Conservation (phyloP, 257 asterid species). For the Solanum boliviense region DNA sequence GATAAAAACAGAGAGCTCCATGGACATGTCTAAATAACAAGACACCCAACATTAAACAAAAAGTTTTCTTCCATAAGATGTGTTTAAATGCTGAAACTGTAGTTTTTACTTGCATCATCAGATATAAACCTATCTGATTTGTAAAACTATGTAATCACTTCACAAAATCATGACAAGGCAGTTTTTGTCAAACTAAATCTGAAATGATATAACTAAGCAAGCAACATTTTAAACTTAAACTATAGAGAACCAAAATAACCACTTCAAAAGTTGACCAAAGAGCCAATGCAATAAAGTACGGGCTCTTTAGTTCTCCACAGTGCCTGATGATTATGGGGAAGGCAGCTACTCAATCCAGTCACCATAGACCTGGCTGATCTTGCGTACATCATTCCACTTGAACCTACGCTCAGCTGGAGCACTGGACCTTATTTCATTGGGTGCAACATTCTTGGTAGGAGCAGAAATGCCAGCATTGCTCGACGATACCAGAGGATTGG, state of each 20-base stretch:
- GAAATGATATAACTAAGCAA: neutral
- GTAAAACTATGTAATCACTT: neutral
- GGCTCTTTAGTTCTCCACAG: neutral
- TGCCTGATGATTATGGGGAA: neutral
- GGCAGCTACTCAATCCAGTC: slow-evolving; percentile 35
- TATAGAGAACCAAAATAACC: neutral
- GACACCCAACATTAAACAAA: neutral
- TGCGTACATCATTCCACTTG: slow-evolving; percentile 12
- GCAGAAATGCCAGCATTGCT: neutral
- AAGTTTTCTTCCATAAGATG: neutral
- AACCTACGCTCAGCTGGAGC: neutral
- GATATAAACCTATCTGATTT: neutral
- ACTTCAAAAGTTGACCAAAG: neutral
- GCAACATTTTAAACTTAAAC: neutral
- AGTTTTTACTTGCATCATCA: neutral
- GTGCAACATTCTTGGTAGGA: slow-evolving; percentile 5
- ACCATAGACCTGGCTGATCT: slow-evolving; percentile 31
- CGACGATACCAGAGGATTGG: neutral
- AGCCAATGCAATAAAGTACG: neutral
- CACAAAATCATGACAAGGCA: neutral
- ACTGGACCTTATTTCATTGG: neutral
- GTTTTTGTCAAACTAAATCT: neutral
- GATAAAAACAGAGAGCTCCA: neutral
- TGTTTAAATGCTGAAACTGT: neutral
- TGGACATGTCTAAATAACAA: neutral